Conservation (phyloP, 1,139 yeast species). For the Kurtzmaniella quercitrusa region DNA sequence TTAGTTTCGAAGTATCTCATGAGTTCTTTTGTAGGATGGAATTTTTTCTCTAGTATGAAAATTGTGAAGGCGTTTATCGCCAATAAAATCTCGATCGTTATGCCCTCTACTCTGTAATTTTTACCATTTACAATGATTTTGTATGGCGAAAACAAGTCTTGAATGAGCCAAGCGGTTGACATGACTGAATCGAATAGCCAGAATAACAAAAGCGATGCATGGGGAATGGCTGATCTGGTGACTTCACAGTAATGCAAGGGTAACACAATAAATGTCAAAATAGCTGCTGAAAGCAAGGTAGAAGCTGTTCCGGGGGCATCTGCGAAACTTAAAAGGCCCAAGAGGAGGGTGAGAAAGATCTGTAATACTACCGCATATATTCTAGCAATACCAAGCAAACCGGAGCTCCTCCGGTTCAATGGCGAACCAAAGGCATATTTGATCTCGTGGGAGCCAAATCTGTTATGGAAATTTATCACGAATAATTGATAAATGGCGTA, state of each 20-base stretch:
- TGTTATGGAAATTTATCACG: conserved; percentile 16
- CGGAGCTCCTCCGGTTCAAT: conserved; percentile 23
- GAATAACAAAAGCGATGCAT: conserved; percentile 25
- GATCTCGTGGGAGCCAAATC: conserved; percentile 23
- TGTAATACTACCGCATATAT: conserved; percentile 22
- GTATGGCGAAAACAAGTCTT: conserved; percentile 26
- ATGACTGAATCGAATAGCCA: conserved; percentile 21
- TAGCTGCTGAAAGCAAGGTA: conserved; percentile 12
- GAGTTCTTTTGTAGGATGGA: conserved; percentile 43
- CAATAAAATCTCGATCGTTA: conserved; percentile 16
- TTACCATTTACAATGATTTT: conserved; percentile 21
- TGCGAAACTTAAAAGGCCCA: conserved; percentile 14
- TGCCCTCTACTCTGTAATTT: conserved; percentile 10
- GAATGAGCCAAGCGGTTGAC: conserved; percentile 16
- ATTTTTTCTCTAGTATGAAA: conserved; percentile 36
- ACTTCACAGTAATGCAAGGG: conserved; percentile 33
- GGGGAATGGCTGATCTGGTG: conserved; percentile 22
- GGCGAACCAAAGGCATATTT: conserved; percentile 28
- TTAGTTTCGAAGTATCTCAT: conserved; percentile 31
- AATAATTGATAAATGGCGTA: conserved; percentile 16
- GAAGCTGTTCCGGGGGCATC: conserved; percentile 9
- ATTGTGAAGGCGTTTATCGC: conserved; percentile 27
- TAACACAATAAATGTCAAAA: conserved; percentile 13
- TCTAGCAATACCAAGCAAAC: conserved; percentile 21
- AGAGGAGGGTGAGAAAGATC: conserved; percentile 13